Conservation (phyloP, 192 early-diverging fungal genomes). For the Entomortierella parvispora region DNA sequence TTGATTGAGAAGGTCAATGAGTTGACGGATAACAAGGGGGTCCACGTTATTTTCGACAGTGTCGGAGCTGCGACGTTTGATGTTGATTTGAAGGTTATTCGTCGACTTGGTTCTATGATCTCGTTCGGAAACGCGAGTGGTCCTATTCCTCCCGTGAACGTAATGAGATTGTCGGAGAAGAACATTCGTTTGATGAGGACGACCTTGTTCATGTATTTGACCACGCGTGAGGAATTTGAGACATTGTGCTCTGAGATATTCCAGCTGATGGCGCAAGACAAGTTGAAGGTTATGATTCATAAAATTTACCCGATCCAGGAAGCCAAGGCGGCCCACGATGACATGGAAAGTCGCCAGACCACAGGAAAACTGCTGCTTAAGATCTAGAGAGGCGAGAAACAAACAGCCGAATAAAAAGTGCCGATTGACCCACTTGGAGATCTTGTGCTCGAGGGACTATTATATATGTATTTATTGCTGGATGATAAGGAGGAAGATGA, state of each 20-base stretch:
- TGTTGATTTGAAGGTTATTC: constrained; percentile 68
- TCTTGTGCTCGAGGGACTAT: no score
- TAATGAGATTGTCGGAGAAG: constrained; percentile 69
- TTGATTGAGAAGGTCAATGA: constrained; percentile 73
- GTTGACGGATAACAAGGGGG: constrained; percentile 79
- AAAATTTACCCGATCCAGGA: constrained; percentile 82
- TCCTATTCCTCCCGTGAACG: constrained; percentile 70
- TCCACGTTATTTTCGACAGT: constrained; percentile 87
- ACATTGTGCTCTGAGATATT: constrained; percentile 68
- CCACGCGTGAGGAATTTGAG: constrained; percentile 73
- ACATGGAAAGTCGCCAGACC: constrained; percentile 78
- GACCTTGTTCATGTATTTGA: constrained; percentile 76
- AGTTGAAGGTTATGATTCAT: constrained; percentile 75
- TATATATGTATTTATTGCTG: no score
- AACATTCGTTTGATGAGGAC: constrained; percentile 82
- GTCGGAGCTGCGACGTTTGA: constrained; percentile 93
- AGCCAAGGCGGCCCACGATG: constrained; percentile 78
- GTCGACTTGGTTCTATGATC: constrained; percentile 76
- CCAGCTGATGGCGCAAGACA: constrained; percentile 64
- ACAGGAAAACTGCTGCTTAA: constrained; percentile 77
- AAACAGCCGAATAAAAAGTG: background rate
- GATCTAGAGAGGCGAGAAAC: constrained; percentile 41
- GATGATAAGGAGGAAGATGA: no score
- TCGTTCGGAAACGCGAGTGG: constrained; percentile 94
- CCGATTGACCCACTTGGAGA: no score